Conservation (phyloP, 2,329 filamentous ascomycete species). For the Fusarium longipes region DNA sequence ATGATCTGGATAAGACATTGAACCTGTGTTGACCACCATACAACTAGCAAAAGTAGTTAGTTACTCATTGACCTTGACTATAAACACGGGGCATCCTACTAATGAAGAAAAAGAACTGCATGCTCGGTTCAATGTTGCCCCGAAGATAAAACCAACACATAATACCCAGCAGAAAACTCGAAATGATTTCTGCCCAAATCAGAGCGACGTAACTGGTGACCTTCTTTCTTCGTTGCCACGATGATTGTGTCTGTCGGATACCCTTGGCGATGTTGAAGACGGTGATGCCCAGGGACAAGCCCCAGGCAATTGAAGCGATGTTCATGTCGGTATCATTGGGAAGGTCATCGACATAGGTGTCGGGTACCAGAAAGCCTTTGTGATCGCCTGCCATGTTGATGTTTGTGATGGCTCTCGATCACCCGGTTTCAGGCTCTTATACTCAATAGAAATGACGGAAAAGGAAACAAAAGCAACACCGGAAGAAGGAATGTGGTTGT, state of each 20-base stretch:
- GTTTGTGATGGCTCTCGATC: background rate
- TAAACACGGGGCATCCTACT: constrained; percentile 29
- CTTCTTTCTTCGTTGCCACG: constrained; percentile 38
- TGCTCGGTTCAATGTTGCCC: constrained; percentile 47
- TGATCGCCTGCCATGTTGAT: constrained; percentile 31
- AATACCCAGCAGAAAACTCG: constrained; percentile 41
- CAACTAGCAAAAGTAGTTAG: constrained; percentile 40
- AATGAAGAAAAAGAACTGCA: constrained; percentile 45
- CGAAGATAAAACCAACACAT: constrained; percentile 45
- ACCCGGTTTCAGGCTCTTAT: background rate
- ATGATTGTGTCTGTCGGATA: constrained; percentile 28
- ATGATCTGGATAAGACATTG: constrained; percentile 62
- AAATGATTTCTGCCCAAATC: constrained; percentile 43
- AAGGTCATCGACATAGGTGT: constrained; percentile 28
- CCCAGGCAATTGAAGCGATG: constrained; percentile 46
- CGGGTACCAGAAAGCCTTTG: constrained; percentile 40
- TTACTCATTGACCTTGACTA: rapidly evolving
- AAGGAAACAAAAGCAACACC: background rate
- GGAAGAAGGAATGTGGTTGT: constrained; percentile 7
- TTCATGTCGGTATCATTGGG: constrained; percentile 44
- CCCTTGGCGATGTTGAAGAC: constrained; percentile 44
- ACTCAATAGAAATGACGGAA: too few species aligned
- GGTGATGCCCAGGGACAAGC: constrained; percentile 42
- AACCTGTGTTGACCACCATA: constrained; percentile 53
- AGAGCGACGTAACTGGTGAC: constrained; percentile 38